Conservation (phyloP, 1,139 yeast genomes). For the Trichomonascaceae sp. region DNA sequence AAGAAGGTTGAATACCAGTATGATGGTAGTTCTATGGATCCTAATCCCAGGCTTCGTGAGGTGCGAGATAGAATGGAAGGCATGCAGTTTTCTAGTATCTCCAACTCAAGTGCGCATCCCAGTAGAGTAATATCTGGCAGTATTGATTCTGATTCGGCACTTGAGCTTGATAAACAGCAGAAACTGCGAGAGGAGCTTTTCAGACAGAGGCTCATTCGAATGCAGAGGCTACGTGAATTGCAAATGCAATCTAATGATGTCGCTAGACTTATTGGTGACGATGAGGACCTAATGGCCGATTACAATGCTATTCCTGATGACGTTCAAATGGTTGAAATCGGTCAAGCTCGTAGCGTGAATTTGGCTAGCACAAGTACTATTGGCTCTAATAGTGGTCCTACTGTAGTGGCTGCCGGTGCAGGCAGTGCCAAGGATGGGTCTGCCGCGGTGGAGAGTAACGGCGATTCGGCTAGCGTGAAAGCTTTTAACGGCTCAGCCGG, state of each 20-base stretch:
- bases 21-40: conserved; percentile 52
- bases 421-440: neutral
- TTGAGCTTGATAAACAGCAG: conserved; percentile 14
- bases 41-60: conserved; percentile 67
- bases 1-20: conserved; percentile 57
- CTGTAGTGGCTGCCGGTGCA: neutral
- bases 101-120: neutral
- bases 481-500: too few relatives aligned
- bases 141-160: neutral
- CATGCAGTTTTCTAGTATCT: conserved; percentile 41
- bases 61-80: conserved; percentile 82
- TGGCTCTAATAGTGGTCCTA: neutral
- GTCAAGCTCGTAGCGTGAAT: conserved; percentile 4
- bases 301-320: conserved; percentile 5
- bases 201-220: conserved; percentile 23
- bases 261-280: conserved; percentile 19
- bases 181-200: conserved; percentile 22
- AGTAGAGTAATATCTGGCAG: neutral
- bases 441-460: neutral
- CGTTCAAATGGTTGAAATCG: conserved; percentile 5
- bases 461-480: too few relatives aligned
- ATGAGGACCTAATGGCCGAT: conserved; percentile 6
- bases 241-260: conserved; percentile 31
- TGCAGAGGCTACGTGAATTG: conserved; percentile 27
- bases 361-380: neutral